A percentile compares a stretch with the other conserved stretches of the same genome.
These are phyloP conservation scores for Pichia sp. DNA, from an alignment of 1,139 yeast genomes.

Conservation along the genomic window DNA sequence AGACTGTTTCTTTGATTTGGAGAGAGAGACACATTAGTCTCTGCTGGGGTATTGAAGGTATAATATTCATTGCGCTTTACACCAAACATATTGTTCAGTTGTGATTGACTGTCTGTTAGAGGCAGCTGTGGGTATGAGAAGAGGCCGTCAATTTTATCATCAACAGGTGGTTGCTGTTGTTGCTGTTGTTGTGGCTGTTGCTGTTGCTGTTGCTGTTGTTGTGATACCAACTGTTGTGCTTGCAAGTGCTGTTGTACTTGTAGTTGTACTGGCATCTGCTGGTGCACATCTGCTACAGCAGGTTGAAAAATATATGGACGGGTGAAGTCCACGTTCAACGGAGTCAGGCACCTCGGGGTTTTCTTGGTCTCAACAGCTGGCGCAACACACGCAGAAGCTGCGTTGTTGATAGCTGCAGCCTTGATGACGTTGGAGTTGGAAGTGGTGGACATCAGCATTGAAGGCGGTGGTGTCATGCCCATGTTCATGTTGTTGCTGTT, in stretches of 20 bases:
- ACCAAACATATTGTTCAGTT: too few species aligned
- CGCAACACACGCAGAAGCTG: neutral
- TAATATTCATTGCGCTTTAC: neutral
- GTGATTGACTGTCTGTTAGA: too few species aligned
- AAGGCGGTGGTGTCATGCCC: neutral
- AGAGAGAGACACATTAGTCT: slow-evolving; percentile 4
- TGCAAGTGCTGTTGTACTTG: too few species aligned
- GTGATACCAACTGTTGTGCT: too few species aligned
- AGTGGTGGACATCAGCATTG: neutral
- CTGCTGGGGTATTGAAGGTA: slow-evolving; percentile 3
- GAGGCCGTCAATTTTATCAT: neutral
- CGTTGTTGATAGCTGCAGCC: neutral
- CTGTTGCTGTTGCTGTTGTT: too few species aligned
- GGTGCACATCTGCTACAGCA: too few species aligned
- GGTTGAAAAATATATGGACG: too few species aligned
- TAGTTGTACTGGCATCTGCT: too few species aligned
- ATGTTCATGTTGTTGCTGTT: neutral
- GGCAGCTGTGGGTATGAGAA: neutral
- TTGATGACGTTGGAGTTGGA: neutral
- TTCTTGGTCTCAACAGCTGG: neutral
- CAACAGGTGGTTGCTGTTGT: neutral
- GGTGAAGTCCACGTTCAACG: slow-evolving; percentile 1
- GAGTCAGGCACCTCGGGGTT: slow-evolving; percentile 9
- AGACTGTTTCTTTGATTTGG: slow-evolving; percentile 5
- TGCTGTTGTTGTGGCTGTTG: too few species aligned